Conservation (phyloP, 192 early-diverging fungal species). For the Coemansia sp. region DNA sequence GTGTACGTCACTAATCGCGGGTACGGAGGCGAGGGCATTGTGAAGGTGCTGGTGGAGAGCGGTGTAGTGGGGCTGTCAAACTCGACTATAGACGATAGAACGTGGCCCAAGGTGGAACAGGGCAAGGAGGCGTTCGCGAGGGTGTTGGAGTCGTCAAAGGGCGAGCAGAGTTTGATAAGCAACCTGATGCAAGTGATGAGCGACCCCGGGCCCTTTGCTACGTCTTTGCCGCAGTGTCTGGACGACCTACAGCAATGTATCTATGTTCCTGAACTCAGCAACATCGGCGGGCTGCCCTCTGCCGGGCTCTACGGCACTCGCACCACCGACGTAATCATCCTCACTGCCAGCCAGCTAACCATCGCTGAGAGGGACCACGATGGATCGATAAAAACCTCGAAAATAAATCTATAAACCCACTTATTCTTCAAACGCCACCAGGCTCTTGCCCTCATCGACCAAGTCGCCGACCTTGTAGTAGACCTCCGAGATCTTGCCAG, state of each 20-base stretch:
- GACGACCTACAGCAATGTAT: slow-evolving; percentile 32
- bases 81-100: slow-evolving; percentile 16
- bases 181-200: slow-evolving; percentile 18
- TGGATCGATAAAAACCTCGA: neutral
- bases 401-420: neutral
- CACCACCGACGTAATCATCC: slow-evolving; percentile 33
- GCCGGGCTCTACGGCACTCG: slow-evolving; percentile 28
- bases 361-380: slow-evolving; percentile 19
- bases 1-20: slow-evolving; percentile 41
- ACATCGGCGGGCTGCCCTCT: neutral
- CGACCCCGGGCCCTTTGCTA: slow-evolving; percentile 6
- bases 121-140: slow-evolving; percentile 10
- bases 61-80: slow-evolving; percentile 32
- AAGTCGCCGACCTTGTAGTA: slow-evolving; percentile 82
- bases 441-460: slow-evolving; percentile 79
- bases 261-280: slow-evolving; percentile 28
- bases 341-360: slow-evolving; percentile 17
- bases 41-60: neutral
- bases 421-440: slow-evolving; percentile 70
- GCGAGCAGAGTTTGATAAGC: slow-evolving; percentile 11
- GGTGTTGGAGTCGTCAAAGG: neutral
- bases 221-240: slow-evolving; percentile 2
- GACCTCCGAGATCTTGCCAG: slow-evolving; percentile 76
- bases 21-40: neutral
- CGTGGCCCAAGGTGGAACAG: slow-evolving; percentile 38